These are phyloP conservation scores for Fulvia fulva DNA, from an alignment of 2,329 filamentous ascomycete genomes.

Conservation along the genomic window DNA sequence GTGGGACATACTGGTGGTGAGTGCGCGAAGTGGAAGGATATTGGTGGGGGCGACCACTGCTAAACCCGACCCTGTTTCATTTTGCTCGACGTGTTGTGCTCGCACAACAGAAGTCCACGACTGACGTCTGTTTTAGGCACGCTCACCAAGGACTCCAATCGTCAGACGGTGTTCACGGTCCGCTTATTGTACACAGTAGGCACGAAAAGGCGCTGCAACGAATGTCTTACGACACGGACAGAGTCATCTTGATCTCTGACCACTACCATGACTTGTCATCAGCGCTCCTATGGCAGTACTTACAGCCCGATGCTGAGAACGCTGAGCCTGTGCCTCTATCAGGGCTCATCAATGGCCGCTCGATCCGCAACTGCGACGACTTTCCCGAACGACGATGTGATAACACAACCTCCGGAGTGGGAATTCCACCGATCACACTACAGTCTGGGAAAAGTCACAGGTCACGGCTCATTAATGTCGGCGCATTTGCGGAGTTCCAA, in stretches of 20 bases:
- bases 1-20: conserved; percentile 53
- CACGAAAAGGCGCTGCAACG: conserved; percentile 44
- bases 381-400: conserved; percentile 38
- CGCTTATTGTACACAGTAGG: conserved; percentile 54
- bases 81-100: no score
- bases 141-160: conserved; percentile 58
- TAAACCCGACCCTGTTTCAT: no score
- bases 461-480: conserved; percentile 60
- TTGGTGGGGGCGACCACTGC: no score
- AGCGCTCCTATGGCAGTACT: conserved; percentile 50
- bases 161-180: conserved; percentile 59
- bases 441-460: conserved; percentile 50
- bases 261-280: conserved; percentile 60
- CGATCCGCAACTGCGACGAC: conserved; percentile 36
- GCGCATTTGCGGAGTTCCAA: conserved; percentile 63
- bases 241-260: conserved; percentile 62
- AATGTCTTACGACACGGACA: conserved; percentile 48
- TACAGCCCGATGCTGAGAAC: conserved; percentile 46
- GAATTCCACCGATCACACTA: conserved; percentile 33
- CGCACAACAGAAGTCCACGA: not conserved
- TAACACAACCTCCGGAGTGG: conserved; percentile 27
- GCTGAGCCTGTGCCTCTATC: conserved; percentile 55
- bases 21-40: not conserved
- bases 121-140: conserved; percentile 36
- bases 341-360: conserved; percentile 42